Evolutionary conservation across 2,329 filamentous ascomycete species (phyloP).

Genomic region (Nakataea oryzae): DNA sequence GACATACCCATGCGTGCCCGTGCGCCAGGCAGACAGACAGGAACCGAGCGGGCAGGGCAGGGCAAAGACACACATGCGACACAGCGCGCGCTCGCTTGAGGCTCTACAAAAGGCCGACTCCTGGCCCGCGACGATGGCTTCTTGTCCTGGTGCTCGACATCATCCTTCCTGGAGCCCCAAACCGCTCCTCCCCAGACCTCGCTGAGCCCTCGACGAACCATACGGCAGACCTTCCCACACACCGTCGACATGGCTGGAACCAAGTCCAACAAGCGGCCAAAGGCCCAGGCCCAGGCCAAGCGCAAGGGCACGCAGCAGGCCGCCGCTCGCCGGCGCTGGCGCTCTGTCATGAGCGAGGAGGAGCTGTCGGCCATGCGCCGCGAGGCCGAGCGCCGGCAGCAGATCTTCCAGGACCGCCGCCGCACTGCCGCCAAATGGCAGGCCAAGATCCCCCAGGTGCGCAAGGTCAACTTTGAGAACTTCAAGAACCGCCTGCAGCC

Average conservation of each 20-base stretch:
- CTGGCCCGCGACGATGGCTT: no score
- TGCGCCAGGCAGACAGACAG: background rate
- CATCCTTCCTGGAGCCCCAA: background rate
- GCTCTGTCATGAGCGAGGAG: background rate
- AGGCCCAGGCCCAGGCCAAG: background rate
- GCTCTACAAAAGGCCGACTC: background rate
- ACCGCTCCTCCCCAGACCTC: background rate
- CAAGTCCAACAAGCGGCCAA: background rate
- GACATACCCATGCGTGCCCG: background rate
- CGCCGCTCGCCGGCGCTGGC: background rate
- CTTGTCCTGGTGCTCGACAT: background rate
- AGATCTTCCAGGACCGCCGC: background rate
- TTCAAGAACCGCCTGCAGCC: conserved; percentile 30
- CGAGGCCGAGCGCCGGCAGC: background rate
- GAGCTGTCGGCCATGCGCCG: background rate
- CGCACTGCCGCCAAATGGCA: background rate
- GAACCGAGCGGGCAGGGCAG: background rate
- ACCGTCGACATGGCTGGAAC: background rate
- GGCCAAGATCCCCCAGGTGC: conserved; percentile 20
- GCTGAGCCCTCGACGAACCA: background rate
- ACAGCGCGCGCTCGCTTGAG: background rate
- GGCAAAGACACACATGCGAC: background rate
- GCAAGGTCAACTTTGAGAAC: conserved; percentile 29
- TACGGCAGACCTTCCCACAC: background rate
- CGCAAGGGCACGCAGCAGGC: background rate